Percentiles rank a stretch among this genome's conserved stretches.
Evolutionary conservation across 257 asterid species (phyloP).

Genomic region (Gentiana macrophylla): DNA sequence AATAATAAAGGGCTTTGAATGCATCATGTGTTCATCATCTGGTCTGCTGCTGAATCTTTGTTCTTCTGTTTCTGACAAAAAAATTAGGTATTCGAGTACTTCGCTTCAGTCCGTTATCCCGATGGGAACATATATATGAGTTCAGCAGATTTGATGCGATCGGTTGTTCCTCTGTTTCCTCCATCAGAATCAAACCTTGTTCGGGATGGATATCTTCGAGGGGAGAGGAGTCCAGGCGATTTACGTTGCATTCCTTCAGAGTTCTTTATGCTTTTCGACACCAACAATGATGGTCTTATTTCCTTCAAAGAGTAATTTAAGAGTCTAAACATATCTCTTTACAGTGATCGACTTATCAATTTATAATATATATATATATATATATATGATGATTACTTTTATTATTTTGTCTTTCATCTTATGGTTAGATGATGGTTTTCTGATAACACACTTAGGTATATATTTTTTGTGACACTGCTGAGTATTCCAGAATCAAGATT

Average conservation of each 20-base stretch:
- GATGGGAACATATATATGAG: constrained; percentile 72
- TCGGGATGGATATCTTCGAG: constrained; percentile 84
- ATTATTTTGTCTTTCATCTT: constrained; percentile 10
- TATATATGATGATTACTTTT: constrained; percentile 1
- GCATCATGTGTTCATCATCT: background rate
- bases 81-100: constrained; percentile 66
- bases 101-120: constrained; percentile 47
- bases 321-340: constrained; percentile 1
- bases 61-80: constrained; percentile 17
- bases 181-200: constrained; percentile 83
- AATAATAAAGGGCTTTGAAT: background rate
- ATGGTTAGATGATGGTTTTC: constrained; percentile 2
- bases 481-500: constrained; percentile 89
- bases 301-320: constrained; percentile 67
- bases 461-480: constrained; percentile 82
- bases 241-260: constrained; percentile 66
- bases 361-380: background rate
- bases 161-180: constrained; percentile 92
- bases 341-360: constrained; percentile 2
- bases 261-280: constrained; percentile 91
- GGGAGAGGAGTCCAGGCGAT: constrained; percentile 86
- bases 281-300: constrained; percentile 63
- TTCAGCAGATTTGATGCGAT: constrained; percentile 93
- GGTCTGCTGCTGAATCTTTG: background rate
- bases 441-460: constrained; percentile 52